Evolutionary conservation across 1,284 basidiomycete species (phyloP).

Genomic region (Vanrija sp.): DNA sequence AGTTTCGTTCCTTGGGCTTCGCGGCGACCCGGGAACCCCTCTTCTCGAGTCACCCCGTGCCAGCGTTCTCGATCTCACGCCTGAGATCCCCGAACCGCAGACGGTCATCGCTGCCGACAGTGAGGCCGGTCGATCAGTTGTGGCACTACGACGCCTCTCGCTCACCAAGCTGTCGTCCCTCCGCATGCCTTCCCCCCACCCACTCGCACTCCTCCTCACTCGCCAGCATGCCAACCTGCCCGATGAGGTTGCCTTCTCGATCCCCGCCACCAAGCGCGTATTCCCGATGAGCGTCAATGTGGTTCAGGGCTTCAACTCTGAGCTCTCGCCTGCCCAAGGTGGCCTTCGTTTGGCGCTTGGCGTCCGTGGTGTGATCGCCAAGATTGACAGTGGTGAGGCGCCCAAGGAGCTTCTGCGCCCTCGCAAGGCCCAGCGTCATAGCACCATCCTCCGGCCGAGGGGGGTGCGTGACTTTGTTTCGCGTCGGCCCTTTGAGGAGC

Average conservation of each 20-base stretch:
- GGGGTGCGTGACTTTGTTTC: conserved; percentile 39
- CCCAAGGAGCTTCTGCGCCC: conserved; percentile 16
- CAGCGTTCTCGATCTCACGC: conserved; percentile 6
- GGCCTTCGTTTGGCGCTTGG: conserved; percentile 30
- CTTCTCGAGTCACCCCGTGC: conserved; percentile 12
- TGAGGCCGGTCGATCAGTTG: conserved; percentile 13
- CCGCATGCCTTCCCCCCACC: conserved; percentile 41
- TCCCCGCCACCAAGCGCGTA: conserved; percentile 35
- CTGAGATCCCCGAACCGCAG: neutral
- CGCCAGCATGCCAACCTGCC: conserved; percentile 37
- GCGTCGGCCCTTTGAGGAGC: conserved; percentile 42
- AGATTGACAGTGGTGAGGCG: conserved; percentile 29
- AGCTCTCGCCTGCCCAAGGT: conserved; percentile 30
- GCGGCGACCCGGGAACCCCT: conserved; percentile 2
- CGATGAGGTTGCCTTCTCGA: conserved; percentile 39
- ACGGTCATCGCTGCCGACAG: neutral
- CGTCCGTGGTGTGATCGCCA: conserved; percentile 25
- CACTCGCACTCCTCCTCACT: conserved; percentile 30
- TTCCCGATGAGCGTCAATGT: conserved; percentile 40
- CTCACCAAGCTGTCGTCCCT: conserved; percentile 35
- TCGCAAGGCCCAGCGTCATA: conserved; percentile 6
- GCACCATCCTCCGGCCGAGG: conserved; percentile 20
- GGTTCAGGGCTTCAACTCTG: conserved; percentile 7
- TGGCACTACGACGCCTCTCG: conserved; percentile 35
- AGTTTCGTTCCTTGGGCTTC: conserved; percentile 13